Evolutionary conservation across 495 filamentous ascomycete species (phyloP).

Genomic region (Apodospora peruviana): DNA sequence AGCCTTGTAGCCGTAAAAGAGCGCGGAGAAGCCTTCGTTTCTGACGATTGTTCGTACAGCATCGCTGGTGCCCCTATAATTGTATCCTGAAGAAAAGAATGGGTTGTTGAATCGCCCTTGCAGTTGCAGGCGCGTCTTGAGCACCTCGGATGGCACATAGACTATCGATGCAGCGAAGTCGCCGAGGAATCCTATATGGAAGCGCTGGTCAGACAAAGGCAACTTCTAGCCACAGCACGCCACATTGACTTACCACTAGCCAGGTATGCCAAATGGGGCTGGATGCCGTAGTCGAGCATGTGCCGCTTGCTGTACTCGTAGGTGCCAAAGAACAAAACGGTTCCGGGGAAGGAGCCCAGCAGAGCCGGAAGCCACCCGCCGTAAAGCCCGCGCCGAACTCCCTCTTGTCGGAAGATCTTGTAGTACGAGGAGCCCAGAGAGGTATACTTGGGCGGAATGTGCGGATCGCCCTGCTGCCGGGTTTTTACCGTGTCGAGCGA

Average conservation of each 20-base stretch:
- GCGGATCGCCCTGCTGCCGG: constrained; percentile 93
- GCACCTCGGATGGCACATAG: constrained; percentile 93
- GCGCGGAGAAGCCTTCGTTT: constrained; percentile 72
- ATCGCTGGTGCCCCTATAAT: constrained; percentile 76
- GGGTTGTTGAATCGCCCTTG: constrained; percentile 96
- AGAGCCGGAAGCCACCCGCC: constrained; percentile 86
- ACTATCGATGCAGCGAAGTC: constrained; percentile 87
- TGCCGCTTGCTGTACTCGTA: constrained; percentile 92
- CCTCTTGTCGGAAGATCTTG: constrained; percentile 90
- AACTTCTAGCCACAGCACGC: not conserved
- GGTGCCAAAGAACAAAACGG: constrained; percentile 88
- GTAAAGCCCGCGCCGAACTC: constrained; percentile 82
- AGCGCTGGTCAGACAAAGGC: constrained; percentile 16
- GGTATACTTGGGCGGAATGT: constrained; percentile 84
- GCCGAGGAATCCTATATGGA: constrained; percentile 68
- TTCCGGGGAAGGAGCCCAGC: constrained; percentile 88
- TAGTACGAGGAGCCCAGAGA: constrained; percentile 83
- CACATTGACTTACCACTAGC: constrained; percentile 56
- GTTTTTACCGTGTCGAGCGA: constrained; percentile 98
- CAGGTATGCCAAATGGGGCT: constrained; percentile 76
- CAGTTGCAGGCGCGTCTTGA: constrained; percentile 91
- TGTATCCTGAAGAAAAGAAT: constrained; percentile 86
- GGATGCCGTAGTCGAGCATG: constrained; percentile 77
- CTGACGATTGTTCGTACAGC: constrained; percentile 78
- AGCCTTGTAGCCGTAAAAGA: constrained; percentile 92